Evolutionary conservation across 495 filamentous ascomycete genomes (phyloP), one percentile per base, ranked within the genome.

Genomic region (Tuber brumale): DNA sequence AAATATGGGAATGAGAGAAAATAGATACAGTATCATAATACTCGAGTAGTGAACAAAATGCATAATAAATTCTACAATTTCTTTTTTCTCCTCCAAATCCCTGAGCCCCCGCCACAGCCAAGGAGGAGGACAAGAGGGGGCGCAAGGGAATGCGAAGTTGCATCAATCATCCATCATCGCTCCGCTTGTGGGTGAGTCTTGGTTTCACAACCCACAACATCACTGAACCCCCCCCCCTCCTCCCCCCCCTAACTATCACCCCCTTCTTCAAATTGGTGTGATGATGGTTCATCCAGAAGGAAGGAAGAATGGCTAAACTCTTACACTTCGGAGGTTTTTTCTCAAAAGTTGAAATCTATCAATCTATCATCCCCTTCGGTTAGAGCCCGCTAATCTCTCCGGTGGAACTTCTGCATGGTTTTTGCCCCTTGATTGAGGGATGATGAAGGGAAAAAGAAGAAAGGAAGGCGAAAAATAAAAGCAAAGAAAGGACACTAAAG

Each of bases 311-410:
- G 57, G 57, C 57, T 66, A 66, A 66, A 31, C 31, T 8, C 57
- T 66, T 66, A 12, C n/a, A 31, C 57, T 31, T 66, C 27, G 57
- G 57, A 4, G n/a, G 16, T 31, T 57, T 31, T 66, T 31, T 31
- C 57, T 31, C 12, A 66, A n/a, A 31, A 31, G n/a, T 18, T 31
- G 57, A 27, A 31, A 66, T 66, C n/a, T 66, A 18, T 66, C 57
- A 31, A 66, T 27, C 57, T 66, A 66, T 66, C 27, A 66, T 66
- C 27, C n/a, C n/a, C 57, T 66, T 66, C 57, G 57, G 57, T 21
- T 66, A 18, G 57, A 31, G 57, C n/a, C 57, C 57, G 57, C 57
- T 66, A 66, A 66, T 66, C 57, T 66, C 57, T 66, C 57, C 57
- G 57, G 27, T 66, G 51, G 51, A 61, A 61, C 16, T 61, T 61